Conservation (phyloP, 768 basidiomycete genomes). For the Tulasnella sp. region DNA sequence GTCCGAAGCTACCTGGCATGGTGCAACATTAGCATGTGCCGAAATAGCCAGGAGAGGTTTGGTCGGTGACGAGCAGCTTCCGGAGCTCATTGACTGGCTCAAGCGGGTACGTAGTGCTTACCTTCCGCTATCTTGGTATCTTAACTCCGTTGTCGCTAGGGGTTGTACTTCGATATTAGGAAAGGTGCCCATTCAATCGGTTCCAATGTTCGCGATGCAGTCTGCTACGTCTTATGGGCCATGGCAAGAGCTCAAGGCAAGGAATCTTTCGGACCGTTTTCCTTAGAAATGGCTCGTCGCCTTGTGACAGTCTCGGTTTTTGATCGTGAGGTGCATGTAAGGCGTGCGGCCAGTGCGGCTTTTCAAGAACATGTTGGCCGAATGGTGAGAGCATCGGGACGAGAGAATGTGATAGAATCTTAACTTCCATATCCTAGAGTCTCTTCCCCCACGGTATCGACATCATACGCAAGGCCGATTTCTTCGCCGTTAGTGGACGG, state of each 20-base stretch:
- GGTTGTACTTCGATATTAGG: slow-evolving; percentile 87
- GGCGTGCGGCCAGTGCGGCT: slow-evolving; percentile 94
- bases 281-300: slow-evolving; percentile 64
- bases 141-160: slow-evolving; percentile 53
- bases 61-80: slow-evolving; percentile 59
- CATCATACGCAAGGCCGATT: slow-evolving; percentile 88
- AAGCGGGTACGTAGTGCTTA: slow-evolving; percentile 59
- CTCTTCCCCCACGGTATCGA: slow-evolving; percentile 94
- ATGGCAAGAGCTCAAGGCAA: slow-evolving; percentile 77
- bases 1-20: slow-evolving; percentile 93
- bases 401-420: not conserved
- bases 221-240: slow-evolving; percentile 94
- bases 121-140: slow-evolving; percentile 12
- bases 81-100: slow-evolving; percentile 74
- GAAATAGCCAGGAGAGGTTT: slow-evolving; percentile 88
- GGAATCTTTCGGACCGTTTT: slow-evolving; percentile 61
- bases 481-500: slow-evolving; percentile 87
- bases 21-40: slow-evolving; percentile 87
- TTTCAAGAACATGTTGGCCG: slow-evolving; percentile 97
- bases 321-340: slow-evolving; percentile 93
- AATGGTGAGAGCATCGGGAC: slow-evolving; percentile 56
- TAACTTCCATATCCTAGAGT: slow-evolving; percentile 52
- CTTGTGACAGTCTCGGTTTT: slow-evolving; percentile 82
- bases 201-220: slow-evolving; percentile 91
- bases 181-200: slow-evolving; percentile 94